Base-by-base conservation (phyloP, 345 rosid genomes). In the Lepidium aucheri region DNA sequence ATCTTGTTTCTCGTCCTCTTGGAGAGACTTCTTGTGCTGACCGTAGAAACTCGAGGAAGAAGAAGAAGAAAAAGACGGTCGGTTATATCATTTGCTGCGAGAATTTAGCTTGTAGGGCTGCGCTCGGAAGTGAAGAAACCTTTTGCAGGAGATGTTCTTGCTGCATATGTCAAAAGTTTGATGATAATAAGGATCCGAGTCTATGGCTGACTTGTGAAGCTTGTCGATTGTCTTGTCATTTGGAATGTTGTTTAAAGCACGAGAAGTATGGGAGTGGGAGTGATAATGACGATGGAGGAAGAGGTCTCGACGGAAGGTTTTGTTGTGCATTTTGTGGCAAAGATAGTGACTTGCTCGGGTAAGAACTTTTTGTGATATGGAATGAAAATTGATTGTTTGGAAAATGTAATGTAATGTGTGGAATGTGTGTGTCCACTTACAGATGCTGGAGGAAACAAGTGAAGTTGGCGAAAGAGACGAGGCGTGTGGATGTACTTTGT, bases 381-480 rank as follows among this genome's bases (percentile, higher is more conserved):
- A 7, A 33, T 60, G 39, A 14, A n/a, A 35, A 44, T 50, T 20
- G 28, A 16, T 42, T 38, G 28, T 57, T 64, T 20, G 28, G 24
- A 34, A 17, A 33, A 49, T 49, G 60, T 72, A n/a, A 42, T 57
- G 42, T 72, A 18, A 42, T 57, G 42, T 58, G 8, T 55, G 26
- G 26, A 61, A 14, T 53, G 33, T 53, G 38, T 64, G 22, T 36
- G 10, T 51, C 15, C 8, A 9, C 56, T 60, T 66, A 44, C 75
- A 90, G 97, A 72, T 86, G 97, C 78, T 88, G 94, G 98, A 90
- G 85, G 82, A 93, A 93, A 68, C 98, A 93, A 73, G 56, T 93
- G 80, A 67, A 79, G 74, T 72, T 70, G 28, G 96, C 97, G 0
- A 90, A 75, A 51, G 90, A 86, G 60, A 90, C 97, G 0, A 67